Evolutionary conservation across 2,329 filamentous ascomycete species (phyloP).

Genomic region (Fusarium nodosum): DNA sequence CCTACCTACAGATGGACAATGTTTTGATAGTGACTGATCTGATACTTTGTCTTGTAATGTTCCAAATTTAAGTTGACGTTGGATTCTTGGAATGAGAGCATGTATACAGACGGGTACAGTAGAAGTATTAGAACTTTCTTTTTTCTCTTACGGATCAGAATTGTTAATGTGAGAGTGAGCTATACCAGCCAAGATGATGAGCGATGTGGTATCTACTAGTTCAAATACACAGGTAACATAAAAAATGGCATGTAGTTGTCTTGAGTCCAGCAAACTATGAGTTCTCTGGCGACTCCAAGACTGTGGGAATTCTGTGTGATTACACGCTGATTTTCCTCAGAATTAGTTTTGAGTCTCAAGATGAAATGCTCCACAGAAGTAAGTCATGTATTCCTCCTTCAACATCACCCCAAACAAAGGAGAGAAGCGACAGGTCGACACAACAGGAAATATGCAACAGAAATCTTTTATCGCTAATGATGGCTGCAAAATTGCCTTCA

Average conservation of each 20-base stretch:
- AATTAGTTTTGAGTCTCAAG: neutral
- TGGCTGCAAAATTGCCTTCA: slow-evolving; percentile 45
- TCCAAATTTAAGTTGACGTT: neutral
- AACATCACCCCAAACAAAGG: neutral
- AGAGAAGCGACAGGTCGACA: neutral
- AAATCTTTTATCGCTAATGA: slow-evolving; percentile 43
- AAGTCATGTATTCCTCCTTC: neutral
- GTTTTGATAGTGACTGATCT: neutral
- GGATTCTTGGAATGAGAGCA: neutral
- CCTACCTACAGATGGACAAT: neutral
- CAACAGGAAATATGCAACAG: slow-evolving; percentile 34
- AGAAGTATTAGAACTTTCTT: neutral
- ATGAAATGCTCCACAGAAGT: slow-evolving; percentile 12
- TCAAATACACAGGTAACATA: neutral
- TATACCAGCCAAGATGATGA: neutral
- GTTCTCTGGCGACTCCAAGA: neutral
- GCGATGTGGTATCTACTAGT: neutral
- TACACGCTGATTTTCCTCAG: neutral
- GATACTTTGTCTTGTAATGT: neutral
- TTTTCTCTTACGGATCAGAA: neutral
- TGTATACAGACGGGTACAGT: neutral
- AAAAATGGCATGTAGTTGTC: neutral
- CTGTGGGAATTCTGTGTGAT: neutral
- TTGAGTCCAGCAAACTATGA: neutral
- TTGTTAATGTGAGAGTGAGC: neutral